Percentiles rank a stretch among this genome's conserved stretches.
phyloP scores from a whole-genome alignment of 225 moss, liverwort and hornwort species.

The Pseudoscleropodium purum region DNA sequence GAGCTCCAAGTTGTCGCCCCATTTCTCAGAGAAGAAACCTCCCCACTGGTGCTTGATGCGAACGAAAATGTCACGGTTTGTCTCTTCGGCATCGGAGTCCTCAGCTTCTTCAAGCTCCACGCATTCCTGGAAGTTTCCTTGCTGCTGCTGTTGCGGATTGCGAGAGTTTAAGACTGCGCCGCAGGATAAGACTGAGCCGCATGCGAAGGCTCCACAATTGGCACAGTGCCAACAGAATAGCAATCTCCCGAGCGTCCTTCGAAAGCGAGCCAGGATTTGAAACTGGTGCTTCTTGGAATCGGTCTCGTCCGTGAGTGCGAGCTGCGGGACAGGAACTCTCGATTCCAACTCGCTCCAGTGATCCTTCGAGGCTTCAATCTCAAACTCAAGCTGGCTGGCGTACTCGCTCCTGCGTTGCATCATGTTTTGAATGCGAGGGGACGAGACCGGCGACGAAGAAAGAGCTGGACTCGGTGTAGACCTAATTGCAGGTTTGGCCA shows the following conservation, averaged over 20 bases:
- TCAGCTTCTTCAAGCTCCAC: conserved; percentile 25
- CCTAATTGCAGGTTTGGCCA: neutral
- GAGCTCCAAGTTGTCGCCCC: conserved; percentile 17
- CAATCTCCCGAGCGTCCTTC: neutral
- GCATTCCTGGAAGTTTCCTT: conserved; percentile 5
- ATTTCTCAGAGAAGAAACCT: conserved; percentile 8
- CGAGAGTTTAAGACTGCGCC: neutral
- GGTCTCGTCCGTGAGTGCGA: neutral
- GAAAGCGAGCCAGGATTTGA: neutral
- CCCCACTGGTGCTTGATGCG: conserved; percentile 17
- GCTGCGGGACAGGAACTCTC: neutral
- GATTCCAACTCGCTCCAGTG: conserved; percentile 50
- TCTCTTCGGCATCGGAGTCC: conserved; percentile 14
- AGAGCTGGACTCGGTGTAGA: neutral
- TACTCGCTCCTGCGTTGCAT: conserved; percentile 23
- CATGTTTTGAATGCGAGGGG: conserved; percentile 23
- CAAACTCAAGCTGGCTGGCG: conserved; percentile 15
- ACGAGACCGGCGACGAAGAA: neutral
- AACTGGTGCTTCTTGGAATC: neutral
- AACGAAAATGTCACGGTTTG: conserved; percentile 28
- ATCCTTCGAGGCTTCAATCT: conserved; percentile 31
- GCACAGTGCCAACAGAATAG: conserved; percentile 11
- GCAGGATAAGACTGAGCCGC: neutral
- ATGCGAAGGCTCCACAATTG: neutral
- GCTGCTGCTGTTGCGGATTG: neutral